Evolutionary conservation across 805 yeast genomes (phyloP).

Genomic region (Zygotorulaspora chibaensis): DNA sequence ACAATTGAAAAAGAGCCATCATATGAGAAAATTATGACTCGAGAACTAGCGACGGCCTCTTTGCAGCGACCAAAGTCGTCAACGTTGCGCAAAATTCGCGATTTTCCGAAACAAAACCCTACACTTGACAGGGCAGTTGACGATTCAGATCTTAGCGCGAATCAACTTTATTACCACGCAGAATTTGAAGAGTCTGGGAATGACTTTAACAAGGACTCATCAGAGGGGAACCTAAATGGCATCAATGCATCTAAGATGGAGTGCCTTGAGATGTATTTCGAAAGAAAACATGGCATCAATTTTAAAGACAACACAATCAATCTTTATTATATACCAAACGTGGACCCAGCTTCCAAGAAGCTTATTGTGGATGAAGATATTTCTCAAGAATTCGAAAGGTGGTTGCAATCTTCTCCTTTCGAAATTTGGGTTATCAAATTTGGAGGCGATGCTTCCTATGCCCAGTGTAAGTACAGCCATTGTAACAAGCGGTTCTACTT

Average conservation of each 20-base stretch:
- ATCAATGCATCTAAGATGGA: neutral
- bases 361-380: neutral
- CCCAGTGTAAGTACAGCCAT: slow-evolving; percentile 5
- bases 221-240: neutral
- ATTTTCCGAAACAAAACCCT: neutral
- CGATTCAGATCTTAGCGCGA: neutral
- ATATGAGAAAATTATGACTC: neutral
- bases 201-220: neutral
- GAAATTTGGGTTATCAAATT: neutral
- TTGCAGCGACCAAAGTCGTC: neutral
- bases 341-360: neutral
- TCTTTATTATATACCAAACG: slow-evolving; percentile 3
- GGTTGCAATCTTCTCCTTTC: slow-evolving; percentile 2
- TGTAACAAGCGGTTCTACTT: slow-evolving; percentile 1
- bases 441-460: slow-evolving; percentile 1
- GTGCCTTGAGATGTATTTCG: neutral
- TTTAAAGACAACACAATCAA: slow-evolving; percentile 1
- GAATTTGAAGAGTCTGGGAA: neutral
- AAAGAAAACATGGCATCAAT: neutral
- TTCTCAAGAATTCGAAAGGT: slow-evolving; percentile 1
- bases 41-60: neutral
- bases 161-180: neutral
- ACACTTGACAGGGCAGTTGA: neutral
- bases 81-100: neutral
- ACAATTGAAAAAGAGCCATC: neutral